Evolutionary conservation across 345 rosid genomes (phyloP).

Genomic region (Turritis glabra): DNA sequence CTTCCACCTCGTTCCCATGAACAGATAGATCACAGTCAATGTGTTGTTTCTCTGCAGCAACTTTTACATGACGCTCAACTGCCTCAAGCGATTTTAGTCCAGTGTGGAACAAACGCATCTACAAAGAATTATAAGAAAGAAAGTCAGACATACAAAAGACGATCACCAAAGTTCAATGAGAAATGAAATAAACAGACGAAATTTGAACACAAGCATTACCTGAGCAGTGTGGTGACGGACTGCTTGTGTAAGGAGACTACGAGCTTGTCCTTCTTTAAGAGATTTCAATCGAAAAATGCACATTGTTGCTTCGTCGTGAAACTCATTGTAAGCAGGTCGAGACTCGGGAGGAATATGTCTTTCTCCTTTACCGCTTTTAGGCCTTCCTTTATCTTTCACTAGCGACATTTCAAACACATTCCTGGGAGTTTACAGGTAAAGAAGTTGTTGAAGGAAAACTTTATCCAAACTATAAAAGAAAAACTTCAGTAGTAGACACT

Average conservation of each 20-base stretch:
- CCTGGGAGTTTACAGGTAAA: constrained; percentile 50
- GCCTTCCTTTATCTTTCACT: constrained; percentile 79
- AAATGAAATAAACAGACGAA: not conserved
- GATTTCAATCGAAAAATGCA: constrained; percentile 91
- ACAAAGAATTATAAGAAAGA: constrained; percentile 36
- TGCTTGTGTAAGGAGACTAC: constrained; percentile 92
- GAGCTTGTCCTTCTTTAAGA: constrained; percentile 86
- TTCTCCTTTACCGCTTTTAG: constrained; percentile 73
- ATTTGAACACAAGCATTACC: constrained; percentile 43
- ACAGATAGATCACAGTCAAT: constrained; percentile 80
- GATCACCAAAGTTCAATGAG: constrained; percentile 5
- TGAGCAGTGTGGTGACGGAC: constrained; percentile 98
- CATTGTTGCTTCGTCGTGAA: constrained; percentile 77
- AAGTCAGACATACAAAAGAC: not conserved
- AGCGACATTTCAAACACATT: constrained; percentile 64
- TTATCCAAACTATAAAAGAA: constrained; percentile 20
- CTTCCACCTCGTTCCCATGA: constrained; percentile 65
- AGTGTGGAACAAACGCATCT: constrained; percentile 82
- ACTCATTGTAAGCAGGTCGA: constrained; percentile 75
- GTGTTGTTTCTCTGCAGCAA: constrained; percentile 70
- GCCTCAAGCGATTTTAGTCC: constrained; percentile 86
- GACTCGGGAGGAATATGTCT: constrained; percentile 52
- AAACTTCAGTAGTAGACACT: constrained; percentile 5
- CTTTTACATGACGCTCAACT: constrained; percentile 66
- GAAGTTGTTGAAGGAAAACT: constrained; percentile 16